These are phyloP conservation scores for Pseudonitzschia delicatissima DNA, from an alignment of 108 stramenopile species.

Conservation along the genomic window DNA sequence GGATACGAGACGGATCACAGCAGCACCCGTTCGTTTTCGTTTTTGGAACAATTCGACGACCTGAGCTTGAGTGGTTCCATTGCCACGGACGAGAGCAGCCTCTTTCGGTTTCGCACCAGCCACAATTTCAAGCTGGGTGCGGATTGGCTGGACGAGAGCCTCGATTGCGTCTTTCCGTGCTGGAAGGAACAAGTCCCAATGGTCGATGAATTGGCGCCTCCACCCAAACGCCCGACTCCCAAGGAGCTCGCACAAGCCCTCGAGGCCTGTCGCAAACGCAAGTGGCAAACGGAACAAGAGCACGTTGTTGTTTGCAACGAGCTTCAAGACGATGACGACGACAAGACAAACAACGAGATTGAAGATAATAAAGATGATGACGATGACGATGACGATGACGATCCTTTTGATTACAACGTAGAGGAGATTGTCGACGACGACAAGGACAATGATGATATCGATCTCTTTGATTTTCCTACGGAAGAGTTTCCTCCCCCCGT, in stretches of 20 bases:
- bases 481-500: neutral
- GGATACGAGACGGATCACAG: neutral
- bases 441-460: neutral
- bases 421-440: no score
- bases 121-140: no score
- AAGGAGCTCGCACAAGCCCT: neutral
- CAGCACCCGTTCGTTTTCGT: neutral
- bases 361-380: neutral
- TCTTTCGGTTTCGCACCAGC: no score
- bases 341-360: neutral
- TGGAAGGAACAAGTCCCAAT: constrained; percentile 5
- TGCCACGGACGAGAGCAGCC: neutral
- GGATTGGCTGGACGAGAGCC: neutral
- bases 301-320: no score
- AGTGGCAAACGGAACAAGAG: no score
- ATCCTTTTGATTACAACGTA: neutral
- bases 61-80: no score
- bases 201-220: neutral
- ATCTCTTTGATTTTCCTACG: neutral
- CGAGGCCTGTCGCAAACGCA: neutral
- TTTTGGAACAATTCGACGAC: no score
- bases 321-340: no score
- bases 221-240: neutral
- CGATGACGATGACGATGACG: neutral
- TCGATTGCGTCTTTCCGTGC: neutral